These are phyloP conservation scores for Eucalyptus pauciflora DNA, from an alignment of 345 rosid species.

Conservation along the genomic window DNA sequence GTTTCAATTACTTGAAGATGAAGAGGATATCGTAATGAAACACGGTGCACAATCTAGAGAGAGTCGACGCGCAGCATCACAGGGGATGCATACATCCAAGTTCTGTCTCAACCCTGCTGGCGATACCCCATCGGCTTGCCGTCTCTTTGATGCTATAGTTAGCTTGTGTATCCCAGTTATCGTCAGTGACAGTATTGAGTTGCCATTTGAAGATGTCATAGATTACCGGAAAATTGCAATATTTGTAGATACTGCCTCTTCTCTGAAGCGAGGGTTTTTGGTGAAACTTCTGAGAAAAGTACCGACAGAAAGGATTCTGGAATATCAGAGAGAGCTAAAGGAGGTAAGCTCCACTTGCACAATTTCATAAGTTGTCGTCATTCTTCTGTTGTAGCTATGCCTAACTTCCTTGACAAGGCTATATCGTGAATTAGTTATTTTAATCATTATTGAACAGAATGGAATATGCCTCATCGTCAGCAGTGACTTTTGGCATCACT, in stretches of 20 bases:
- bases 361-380: not conserved
- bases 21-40: conserved; percentile 68
- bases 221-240: conserved; percentile 78
- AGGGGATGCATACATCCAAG: conserved; percentile 91
- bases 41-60: conserved; percentile 98
- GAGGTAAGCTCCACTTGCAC: conserved; percentile 20
- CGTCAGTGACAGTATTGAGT: conserved; percentile 78
- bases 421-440: not conserved
- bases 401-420: not conserved
- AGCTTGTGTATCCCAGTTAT: conserved; percentile 95
- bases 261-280: conserved; percentile 62
- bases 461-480: not conserved
- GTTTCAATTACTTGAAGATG: conserved; percentile 75
- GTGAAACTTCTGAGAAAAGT: conserved; percentile 51
- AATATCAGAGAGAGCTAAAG: conserved; percentile 67
- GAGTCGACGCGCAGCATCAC: conserved; percentile 80
- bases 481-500: not conserved
- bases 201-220: conserved; percentile 92
- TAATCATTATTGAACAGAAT: not conserved
- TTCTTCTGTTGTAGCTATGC: not conserved
- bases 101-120: conserved; percentile 98
- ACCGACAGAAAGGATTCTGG: conserved; percentile 39
- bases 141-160: conserved; percentile 94
- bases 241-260: conserved; percentile 56
- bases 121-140: conserved; percentile 97